Evolutionary conservation across 78 protist species (phyloP), one percentile per base, ranked within the genome.

Genomic region (Chrysochromulina parva): DNA sequence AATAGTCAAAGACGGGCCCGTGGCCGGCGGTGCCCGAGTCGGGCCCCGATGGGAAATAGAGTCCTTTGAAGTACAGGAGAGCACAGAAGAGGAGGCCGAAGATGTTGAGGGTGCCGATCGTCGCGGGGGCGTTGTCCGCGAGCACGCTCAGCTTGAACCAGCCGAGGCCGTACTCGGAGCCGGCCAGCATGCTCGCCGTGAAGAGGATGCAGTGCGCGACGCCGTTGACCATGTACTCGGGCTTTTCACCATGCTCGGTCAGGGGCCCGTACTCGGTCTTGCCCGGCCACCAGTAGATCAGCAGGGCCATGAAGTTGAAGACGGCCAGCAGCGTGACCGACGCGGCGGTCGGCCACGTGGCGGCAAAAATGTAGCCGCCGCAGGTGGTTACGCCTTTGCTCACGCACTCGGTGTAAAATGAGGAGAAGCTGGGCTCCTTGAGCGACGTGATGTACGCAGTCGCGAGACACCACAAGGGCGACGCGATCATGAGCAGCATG

Each of bases 1-100:
- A 93, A 69, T 54, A 93, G 81, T 93, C 92, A 48, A 93, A 57
- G 59, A 93, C 2, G 53, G 55, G 26, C n/a, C 59, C 69, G 26
- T 24, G 47, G 65, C 88, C 88, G 10, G 88, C 24, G 5, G 88
- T 3, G 52, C 88, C 88, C 20, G 67, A 2, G 66, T 81, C 88
- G 5, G 65, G 59, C 13, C 52, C 54, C 19, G 59, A 26, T 17
- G 62, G 62, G 48, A 0, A 47, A 6, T 17, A 0, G 11, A 48
- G 24, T 53, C 85, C 81, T 52, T 66, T 90, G 84, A 88, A 52
- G 53, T 88, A 81, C 28, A 90, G 67, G 48, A 90, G 52, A 19
- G 11, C 10, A 58, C 85, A 74, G 55, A 74, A 74, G 22, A 24
- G n/a, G 52, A 74, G 84, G 19, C 84, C 84, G 57, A 14, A 14